Percentiles rank a stretch among this genome's conserved stretches.
Conservation (phyloP, 306 rosid species). For the Trifolium fragiferum region DNA sequence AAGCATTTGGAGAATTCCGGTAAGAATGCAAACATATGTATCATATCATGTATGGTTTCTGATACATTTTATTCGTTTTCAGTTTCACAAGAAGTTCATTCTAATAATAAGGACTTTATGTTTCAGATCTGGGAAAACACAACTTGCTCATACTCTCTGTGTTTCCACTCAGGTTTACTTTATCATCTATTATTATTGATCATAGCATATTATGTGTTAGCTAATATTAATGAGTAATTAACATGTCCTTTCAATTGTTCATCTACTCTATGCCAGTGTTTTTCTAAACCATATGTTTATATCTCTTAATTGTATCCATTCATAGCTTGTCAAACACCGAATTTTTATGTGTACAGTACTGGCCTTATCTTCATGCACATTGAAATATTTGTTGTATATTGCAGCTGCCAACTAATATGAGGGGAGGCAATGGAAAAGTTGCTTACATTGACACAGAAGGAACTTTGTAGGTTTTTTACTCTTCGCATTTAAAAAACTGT, state of each 20-base stretch:
- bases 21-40: slow-evolving; percentile 41
- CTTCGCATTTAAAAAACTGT: slow-evolving; percentile 15
- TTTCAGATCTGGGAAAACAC: slow-evolving; percentile 94
- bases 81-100: slow-evolving; percentile 30
- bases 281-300: slow-evolving; percentile 1
- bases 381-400: slow-evolving; percentile 26
- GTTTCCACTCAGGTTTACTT: slow-evolving; percentile 88
- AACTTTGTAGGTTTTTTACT: slow-evolving; percentile 75
- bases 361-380: slow-evolving; percentile 17
- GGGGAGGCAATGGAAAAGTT: slow-evolving; percentile 96
- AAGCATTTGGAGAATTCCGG: slow-evolving; percentile 98
- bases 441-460: slow-evolving; percentile 99
- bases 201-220: slow-evolving; percentile 27
- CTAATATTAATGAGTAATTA: not conserved
- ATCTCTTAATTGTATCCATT: slow-evolving; percentile 16
- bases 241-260: not conserved
- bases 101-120: slow-evolving; percentile 15
- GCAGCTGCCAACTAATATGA: slow-evolving; percentile 89
- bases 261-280: slow-evolving; percentile 2
- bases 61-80: not conserved
- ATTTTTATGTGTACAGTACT: slow-evolving; percentile 1
- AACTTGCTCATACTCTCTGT: slow-evolving; percentile 95
- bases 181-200: slow-evolving; percentile 13
- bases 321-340: slow-evolving; percentile 24
- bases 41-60: not conserved